phyloP scores from a whole-genome alignment of 2,329 filamentous ascomycete species.

The Fusarium sp. region DNA sequence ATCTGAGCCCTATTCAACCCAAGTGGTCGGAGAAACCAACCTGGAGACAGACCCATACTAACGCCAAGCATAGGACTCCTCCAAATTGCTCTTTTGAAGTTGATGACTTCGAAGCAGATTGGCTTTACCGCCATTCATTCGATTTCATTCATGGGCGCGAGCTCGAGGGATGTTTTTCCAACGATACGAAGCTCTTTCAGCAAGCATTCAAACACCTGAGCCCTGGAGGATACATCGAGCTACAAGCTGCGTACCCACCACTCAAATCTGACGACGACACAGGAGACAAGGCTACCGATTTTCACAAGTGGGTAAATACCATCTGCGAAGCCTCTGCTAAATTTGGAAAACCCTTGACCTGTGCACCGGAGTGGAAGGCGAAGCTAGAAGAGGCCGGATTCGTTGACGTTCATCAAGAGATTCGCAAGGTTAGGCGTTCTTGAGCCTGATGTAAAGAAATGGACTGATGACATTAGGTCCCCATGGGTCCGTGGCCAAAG shows the following conservation, averaged over 20 bases:
- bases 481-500: conserved; percentile 17
- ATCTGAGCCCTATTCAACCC: conserved; percentile 30
- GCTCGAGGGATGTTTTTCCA: conserved; percentile 11
- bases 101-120: conserved; percentile 26
- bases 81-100: conserved; percentile 29
- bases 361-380: neutral
- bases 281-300: neutral
- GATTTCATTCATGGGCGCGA: conserved; percentile 31
- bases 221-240: conserved; percentile 13
- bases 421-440: neutral
- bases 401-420: neutral
- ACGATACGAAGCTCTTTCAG: conserved; percentile 1
- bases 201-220: neutral
- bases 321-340: neutral
- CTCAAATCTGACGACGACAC: conserved; percentile 12
- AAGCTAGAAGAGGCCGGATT: conserved; percentile 3
- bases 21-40: conserved; percentile 8
- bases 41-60: neutral
- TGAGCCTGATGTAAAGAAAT: neutral
- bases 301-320: neutral
- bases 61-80: conserved; percentile 4
- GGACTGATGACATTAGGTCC: neutral
- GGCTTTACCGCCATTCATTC: conserved; percentile 14
- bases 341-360: conserved; percentile 6
- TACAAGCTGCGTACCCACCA: conserved; percentile 7